These are phyloP conservation scores for Plasmodium gonderi DNA, from an alignment of 169 alveolate species.

Conservation along the genomic window DNA sequence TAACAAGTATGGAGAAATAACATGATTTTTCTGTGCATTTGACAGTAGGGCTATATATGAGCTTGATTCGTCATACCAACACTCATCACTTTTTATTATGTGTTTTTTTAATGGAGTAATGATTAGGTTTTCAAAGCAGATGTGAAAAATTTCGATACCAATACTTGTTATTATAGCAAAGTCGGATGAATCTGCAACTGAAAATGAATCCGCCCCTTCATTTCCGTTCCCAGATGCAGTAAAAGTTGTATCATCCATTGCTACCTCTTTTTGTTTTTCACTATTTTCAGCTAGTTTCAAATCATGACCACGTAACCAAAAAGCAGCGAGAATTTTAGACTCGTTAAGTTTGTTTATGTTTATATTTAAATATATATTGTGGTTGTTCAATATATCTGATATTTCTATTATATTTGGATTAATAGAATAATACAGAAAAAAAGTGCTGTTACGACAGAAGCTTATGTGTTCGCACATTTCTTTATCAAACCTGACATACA, in stretches of 20 bases:
- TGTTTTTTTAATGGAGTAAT: slow-evolving; percentile 49
- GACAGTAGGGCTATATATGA: slow-evolving; percentile 66
- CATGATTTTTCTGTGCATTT: slow-evolving; percentile 19
- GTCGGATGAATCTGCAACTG: neutral
- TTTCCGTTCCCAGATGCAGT: neutral
- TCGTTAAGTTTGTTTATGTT: slow-evolving; percentile 53
- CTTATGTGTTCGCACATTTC: slow-evolving; percentile 48
- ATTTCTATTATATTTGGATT: slow-evolving; percentile 54
- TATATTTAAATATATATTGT: slow-evolving; percentile 53
- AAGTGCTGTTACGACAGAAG: slow-evolving; percentile 20
- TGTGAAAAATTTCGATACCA: slow-evolving; percentile 37
- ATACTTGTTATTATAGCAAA: slow-evolving; percentile 43
- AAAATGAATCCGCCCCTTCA: neutral
- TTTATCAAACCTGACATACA: slow-evolving; percentile 56
- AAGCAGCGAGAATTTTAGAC: slow-evolving; percentile 31
- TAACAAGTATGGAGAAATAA: slow-evolving; percentile 41
- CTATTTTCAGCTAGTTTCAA: too few relatives aligned
- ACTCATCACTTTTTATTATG: slow-evolving; percentile 10
- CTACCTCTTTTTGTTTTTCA: too few relatives aligned
- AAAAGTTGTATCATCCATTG: too few relatives aligned
- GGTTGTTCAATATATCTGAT: slow-evolving; percentile 48
- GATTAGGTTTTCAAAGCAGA: slow-evolving; percentile 46
- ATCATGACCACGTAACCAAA: slow-evolving; percentile 13
- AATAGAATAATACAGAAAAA: slow-evolving; percentile 30
- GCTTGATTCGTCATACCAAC: slow-evolving; percentile 62